Evolutionary conservation across 768 basidiomycete genomes (phyloP).

Genomic region (Tephrocybe rancida): DNA sequence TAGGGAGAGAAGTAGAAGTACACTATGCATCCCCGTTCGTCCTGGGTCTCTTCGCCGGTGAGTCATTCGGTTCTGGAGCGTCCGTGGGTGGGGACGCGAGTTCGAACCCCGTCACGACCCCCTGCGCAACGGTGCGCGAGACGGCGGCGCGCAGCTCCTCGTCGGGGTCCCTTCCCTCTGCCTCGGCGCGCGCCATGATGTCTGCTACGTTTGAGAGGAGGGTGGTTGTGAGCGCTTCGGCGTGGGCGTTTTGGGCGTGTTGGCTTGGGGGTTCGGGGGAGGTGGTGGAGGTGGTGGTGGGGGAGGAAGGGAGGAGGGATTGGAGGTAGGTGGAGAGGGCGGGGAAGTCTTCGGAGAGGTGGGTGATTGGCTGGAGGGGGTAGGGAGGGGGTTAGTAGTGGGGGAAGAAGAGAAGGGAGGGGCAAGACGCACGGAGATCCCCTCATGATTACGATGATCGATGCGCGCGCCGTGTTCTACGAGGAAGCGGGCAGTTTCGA

Average conservation of each 20-base stretch:
- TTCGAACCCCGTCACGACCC: constrained; percentile 62
- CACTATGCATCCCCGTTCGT: constrained; percentile 5
- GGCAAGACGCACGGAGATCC: constrained; percentile 63
- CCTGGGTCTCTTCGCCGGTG: constrained; percentile 36
- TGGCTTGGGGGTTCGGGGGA: constrained; percentile 48
- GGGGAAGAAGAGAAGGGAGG: not conserved
- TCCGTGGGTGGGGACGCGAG: constrained; percentile 37
- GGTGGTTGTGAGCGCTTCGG: constrained; percentile 69
- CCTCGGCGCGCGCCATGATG: constrained; percentile 58
- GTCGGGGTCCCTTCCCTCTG: constrained; percentile 68
- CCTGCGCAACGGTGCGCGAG: constrained; percentile 64
- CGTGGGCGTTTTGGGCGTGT: constrained; percentile 65
- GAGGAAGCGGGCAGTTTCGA: constrained; percentile 77
- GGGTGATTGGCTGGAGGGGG: constrained; percentile 60
- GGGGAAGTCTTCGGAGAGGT: constrained; percentile 73
- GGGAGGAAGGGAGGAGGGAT: constrained; percentile 28
- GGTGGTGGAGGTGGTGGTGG: constrained; percentile 21
- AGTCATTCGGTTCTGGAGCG: constrained; percentile 26
- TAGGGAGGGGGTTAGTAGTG: constrained; percentile 8
- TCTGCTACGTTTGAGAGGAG: constrained; percentile 67
- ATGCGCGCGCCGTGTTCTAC: constrained; percentile 76
- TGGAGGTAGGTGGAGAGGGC: constrained; percentile 66
- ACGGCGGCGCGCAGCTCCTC: constrained; percentile 67
- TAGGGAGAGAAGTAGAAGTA: no score
- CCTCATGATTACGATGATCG: constrained; percentile 66